Percentiles rank a stretch among this genome's conserved stretches.
Conservation (phyloP, 306 rosid species). For the Malus asiatica region DNA sequence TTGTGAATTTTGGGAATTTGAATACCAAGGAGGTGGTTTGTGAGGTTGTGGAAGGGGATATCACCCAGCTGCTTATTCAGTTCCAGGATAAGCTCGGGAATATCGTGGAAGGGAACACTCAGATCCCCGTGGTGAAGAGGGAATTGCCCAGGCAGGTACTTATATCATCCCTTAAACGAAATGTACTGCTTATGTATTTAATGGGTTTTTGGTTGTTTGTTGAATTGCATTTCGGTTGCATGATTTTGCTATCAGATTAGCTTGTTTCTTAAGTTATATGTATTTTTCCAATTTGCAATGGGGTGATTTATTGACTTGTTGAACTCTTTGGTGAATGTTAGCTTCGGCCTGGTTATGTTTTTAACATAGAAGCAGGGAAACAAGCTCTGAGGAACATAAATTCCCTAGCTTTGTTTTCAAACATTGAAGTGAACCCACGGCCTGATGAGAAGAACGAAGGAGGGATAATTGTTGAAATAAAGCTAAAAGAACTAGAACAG, state of each 20-base stretch:
- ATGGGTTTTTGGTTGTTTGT: background rate
- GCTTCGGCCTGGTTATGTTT: conserved; percentile 76
- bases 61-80: conserved; percentile 68
- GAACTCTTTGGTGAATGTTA: conserved; percentile 29
- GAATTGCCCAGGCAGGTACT: conserved; percentile 83
- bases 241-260: background rate
- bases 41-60: conserved; percentile 98
- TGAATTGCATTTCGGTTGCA: background rate
- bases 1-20: conserved; percentile 88
- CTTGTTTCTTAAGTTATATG: background rate
- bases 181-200: background rate
- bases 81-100: conserved; percentile 92
- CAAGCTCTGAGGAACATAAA: conserved; percentile 91
- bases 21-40: conserved; percentile 93
- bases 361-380: conserved; percentile 95
- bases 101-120: conserved; percentile 88
- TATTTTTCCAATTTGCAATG: background rate
- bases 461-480: conserved; percentile 85
- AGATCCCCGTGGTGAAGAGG: conserved; percentile 62
- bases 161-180: background rate
- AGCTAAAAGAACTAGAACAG: conserved; percentile 85
- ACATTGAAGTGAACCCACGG: conserved; percentile 92
- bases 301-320: background rate
- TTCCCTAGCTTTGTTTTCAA: conserved; percentile 82
- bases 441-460: conserved; percentile 95